Base-by-base conservation (phyloP, 1,139 yeast genomes). In the Kodamaea plutei region DNA sequence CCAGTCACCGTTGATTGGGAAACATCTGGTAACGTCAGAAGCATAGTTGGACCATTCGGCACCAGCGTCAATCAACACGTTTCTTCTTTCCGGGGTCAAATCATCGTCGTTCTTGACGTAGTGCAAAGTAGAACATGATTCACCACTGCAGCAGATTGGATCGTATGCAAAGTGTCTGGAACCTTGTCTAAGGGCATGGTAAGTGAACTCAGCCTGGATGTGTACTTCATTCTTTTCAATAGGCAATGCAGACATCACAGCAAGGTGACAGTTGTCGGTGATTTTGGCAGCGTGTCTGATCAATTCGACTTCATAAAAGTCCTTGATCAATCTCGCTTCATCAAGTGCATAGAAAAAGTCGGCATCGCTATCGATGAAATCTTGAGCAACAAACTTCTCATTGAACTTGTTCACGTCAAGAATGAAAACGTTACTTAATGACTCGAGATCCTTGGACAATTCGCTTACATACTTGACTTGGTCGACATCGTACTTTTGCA, bases 11-110 rank as follows among this genome's bases (percentile, higher is more conserved):
- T 69, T 73, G 37, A 88, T 77, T 14, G 98, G 98, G 74, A 88
- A 91, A 52, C 94, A 84, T 54, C 98, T 74, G 12, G 98, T 91
- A 30, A 91, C 96, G 53, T 91, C 98, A 29, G 89, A 72, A 4
- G 96, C 91, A 56, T 91, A 91, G 51, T 87, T 77, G 41, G 76
- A 75, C 96, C 96, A 89, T 62, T 89, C 97, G 6, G 96, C 95
- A 31, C 98, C 98, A 5, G 97, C 97, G 59, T 91, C 98, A 37
- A 91, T 80, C 39, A 91, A 70, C 8, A 91, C 73, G 4, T 91
- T 72, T 31, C 55, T 53, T 37, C 75, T 79, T 43, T 73, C 72
- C 2, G 41, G 36, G 4, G 72, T 73, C 33, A 79, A 55, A 2
- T 69, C 69, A 36, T 81, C 88, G 48, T 88, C 94, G 50, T 91